Base-by-base conservation (phyloP, 2,329 filamentous ascomycete genomes). In the Colletotrichum sublineola region DNA sequence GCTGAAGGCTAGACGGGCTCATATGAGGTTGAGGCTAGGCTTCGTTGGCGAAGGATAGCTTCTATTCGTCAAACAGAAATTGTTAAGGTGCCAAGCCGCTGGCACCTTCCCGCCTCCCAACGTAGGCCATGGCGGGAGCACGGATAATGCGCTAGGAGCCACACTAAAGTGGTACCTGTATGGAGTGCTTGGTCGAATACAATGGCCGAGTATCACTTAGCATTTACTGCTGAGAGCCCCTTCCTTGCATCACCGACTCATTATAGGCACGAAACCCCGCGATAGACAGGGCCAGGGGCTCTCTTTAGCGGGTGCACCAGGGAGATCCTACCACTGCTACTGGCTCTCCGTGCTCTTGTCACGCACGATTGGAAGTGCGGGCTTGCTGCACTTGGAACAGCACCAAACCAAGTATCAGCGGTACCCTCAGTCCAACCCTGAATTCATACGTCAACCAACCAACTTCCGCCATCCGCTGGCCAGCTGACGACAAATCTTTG, bases 221-320 rank as follows among this genome's bases (percentile, higher is more conserved):
- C 68, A 71, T 53, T 67, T 71, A 14, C n/a, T 24, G 12, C 14
- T 38, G 50, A 52, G 14, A 20, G n/a, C 42, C 33, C 38, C 50
- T 63, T 63, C 62, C 67, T 48, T 67, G 58, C 63, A 66, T 71
- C 67, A 40, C 48, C 14, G 56, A 42, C 48, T 71, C 62, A 53
- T 33, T 67, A 33, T 63, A 73, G 62, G 68, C 50, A 71, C 56
- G 63, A 63, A 60, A 73, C 71, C 71, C 71, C 71, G 71, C 71
- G 68, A 42, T 71, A n/a, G 61, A 69, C 67, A 70, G 66, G 70
- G 67, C 70, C 61, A 70, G 70, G 70, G 70, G 60, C 66, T 70
- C 56, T 60, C 53, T 70, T 65, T 73, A 73, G 70, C 55, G 70
- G 70, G 66, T 36, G 66, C 66, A 73, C 48, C 60, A 70, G 70